Base-by-base conservation (phyloP, 23 red algal species). In the Gracilaria caudata region DNA sequence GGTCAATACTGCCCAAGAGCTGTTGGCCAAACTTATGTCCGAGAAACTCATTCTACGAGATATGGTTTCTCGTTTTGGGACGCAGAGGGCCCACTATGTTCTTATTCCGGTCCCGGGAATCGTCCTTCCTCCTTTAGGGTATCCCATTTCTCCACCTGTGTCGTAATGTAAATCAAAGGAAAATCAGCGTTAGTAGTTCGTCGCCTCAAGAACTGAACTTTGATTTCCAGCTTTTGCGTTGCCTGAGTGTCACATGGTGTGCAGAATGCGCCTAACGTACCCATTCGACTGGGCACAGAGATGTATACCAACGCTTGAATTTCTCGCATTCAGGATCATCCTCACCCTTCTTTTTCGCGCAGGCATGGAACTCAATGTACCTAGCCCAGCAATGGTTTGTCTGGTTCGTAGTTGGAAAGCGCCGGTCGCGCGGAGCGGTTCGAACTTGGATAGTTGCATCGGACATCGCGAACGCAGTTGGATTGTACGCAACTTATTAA, bases 281-380 rank as follows among this genome's bases (percentile, higher is more conserved):
- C 97, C 97, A 99, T 40, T 95, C 97, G 8, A 72, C 39, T 8
- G 97, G 97, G 83, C 97, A 99, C 28, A 99, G 73, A 9, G 93
- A 93, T 16, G 53, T 81, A 53, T 94, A 94, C 93, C 92, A 99
- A 76, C 94, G 86, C 85, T 94, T 93, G 61, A 95, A 94, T 76
- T 99, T 99, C 51, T 95, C 84, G 80, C 97, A 99, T 79, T 99
- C 97, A 2, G 92, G 92, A 64, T 95, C 92, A 65, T 95, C 93
- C 36, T 94, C 97, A 68, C 91, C 97, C 65, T 92, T 90, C 41
- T 58, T 76, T 41, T 93, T 93, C 37, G 73, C 82, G 65, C 97
- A 99, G 56, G 86, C 75, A 41, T 99, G 93, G 41, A 86, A 99
- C 86, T 99, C 97, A 44, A 99, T 76, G 68, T 99, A 99, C n/a